These are phyloP conservation scores for Suillus ampliporus DNA, from an alignment of 768 basidiomycete species.

Conservation along the genomic window DNA sequence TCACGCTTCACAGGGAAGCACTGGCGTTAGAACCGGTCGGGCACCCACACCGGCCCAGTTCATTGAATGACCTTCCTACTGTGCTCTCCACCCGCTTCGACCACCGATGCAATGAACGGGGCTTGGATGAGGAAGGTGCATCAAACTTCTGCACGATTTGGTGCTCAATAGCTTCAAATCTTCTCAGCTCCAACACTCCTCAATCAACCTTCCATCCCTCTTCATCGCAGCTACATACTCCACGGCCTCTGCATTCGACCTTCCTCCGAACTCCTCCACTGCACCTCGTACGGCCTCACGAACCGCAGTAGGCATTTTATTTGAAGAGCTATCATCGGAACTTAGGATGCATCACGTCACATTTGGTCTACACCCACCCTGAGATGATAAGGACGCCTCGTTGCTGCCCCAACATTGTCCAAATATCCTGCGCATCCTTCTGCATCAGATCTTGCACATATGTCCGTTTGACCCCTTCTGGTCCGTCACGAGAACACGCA, in stretches of 20 bases:
- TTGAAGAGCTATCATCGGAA: conserved; percentile 57
- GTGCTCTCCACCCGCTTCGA: too few relatives aligned
- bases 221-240: conserved; percentile 70
- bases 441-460: conserved; percentile 88
- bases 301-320: conserved; percentile 93
- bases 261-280: conserved; percentile 46
- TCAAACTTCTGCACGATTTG: not conserved
- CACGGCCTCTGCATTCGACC: conserved; percentile 60
- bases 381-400: conserved; percentile 82
- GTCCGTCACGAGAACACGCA: too few relatives aligned
- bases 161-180: not conserved
- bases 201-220: conserved; percentile 73
- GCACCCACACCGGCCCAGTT: too few relatives aligned
- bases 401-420: conserved; percentile 61
- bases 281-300: conserved; percentile 67
- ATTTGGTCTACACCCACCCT: conserved; percentile 59
- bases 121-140: too few relatives aligned
- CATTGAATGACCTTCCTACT: too few relatives aligned
- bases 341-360: conserved; percentile 13
- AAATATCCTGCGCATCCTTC: conserved; percentile 66
- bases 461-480: conserved; percentile 56
- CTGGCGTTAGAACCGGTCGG: too few relatives aligned
- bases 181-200: conserved; percentile 74
- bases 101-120: too few relatives aligned
- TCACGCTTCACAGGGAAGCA: too few relatives aligned